Evolutionary conservation across 139 green algal genomes (phyloP).

Genomic region (Chlorella ohadii): DNA sequence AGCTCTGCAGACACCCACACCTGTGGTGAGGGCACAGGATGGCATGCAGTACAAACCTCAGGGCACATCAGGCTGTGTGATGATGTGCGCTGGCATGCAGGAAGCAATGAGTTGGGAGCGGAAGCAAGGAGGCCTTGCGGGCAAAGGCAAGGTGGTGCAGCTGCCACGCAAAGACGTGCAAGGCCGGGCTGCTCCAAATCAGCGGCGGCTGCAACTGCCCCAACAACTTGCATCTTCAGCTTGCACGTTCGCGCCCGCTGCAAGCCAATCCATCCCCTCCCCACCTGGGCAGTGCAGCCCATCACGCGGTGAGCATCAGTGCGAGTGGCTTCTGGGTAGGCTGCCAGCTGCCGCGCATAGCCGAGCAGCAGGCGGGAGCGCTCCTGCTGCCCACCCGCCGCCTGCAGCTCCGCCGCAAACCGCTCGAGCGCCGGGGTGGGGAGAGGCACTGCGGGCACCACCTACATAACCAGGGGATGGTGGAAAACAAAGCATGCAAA

Average conservation of each 20-base stretch:
- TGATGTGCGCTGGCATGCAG: no score
- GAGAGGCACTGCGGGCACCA: background rate
- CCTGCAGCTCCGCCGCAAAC: slow-evolving; percentile 23
- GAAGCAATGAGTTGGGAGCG: no score
- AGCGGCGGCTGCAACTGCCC: background rate
- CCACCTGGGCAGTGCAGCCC: slow-evolving; percentile 91
- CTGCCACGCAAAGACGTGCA: no score
- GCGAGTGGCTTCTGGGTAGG: slow-evolving; percentile 48
- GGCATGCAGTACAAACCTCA: no score
- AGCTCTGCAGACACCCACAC: slow-evolving; percentile 71
- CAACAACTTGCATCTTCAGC: no score
- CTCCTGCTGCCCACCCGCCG: slow-evolving; percentile 39
- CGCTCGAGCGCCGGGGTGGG: slow-evolving; percentile 9
- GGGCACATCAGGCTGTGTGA: no score
- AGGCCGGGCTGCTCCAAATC: no score
- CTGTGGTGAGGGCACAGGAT: slow-evolving; percentile 28
- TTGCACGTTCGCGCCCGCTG: background rate
- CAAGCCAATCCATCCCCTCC: background rate
- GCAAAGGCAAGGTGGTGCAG: no score
- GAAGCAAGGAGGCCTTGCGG: no score
- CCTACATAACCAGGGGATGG: no score
- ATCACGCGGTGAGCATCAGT: slow-evolving; percentile 86
- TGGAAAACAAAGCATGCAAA: no score
- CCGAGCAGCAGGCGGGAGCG: slow-evolving; percentile 63
- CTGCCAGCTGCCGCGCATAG: slow-evolving; percentile 45